Evolutionary conservation across 768 basidiomycete genomes (phyloP), one percentile per base, ranked within the genome.

Genomic region (Roridomyces roridus): DNA sequence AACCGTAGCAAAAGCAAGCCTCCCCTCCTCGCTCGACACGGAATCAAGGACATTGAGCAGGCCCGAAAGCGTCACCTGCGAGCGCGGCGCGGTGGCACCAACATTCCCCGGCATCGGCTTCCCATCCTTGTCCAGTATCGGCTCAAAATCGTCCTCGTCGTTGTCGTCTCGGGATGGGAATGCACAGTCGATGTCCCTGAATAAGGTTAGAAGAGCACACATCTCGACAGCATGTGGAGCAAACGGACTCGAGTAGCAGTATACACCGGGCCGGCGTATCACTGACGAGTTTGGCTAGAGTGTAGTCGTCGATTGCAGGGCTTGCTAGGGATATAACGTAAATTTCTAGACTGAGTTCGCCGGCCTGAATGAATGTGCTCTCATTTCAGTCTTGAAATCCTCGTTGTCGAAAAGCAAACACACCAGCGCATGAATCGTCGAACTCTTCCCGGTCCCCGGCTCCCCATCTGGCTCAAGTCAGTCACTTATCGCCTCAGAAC

Each of bases 371-470:
- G 17, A 26, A 21, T 18, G 31, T 14, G n/a, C n/a, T n/a, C n/a
- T n/a, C n/a, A n/a, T 25, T n/a, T 21, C 2, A 21, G 49, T 10
- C 4, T 15, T 12, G 3, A 21, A 28, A 31, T 29, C 1, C 2
- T 8, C 15, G 6, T 37, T 7, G 10, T 4, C 11, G 11, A 50
- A 1, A 21, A 6, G 10, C n/a, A n/a, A n/a, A 41, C 49, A 11
- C 6, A 39, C 55, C 23, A 56, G 40, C 7, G 53, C 49, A 36
- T 59, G 53, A 5, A 63, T 57, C 0, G 55, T 59, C 4, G 62
- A 52, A 24, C 52, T 56, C 41, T 63, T 63, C 4, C 62, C 62
- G 7, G 62, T 59, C 17, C 62, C 62, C 0, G 57, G 62, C 21
- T 54, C 57, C 8, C 62, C 62, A 28, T 63, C 55, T 21, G 6